Evolutionary conservation across 768 basidiomycete genomes (phyloP).

Genomic region (Artomyces pyxidatus): DNA sequence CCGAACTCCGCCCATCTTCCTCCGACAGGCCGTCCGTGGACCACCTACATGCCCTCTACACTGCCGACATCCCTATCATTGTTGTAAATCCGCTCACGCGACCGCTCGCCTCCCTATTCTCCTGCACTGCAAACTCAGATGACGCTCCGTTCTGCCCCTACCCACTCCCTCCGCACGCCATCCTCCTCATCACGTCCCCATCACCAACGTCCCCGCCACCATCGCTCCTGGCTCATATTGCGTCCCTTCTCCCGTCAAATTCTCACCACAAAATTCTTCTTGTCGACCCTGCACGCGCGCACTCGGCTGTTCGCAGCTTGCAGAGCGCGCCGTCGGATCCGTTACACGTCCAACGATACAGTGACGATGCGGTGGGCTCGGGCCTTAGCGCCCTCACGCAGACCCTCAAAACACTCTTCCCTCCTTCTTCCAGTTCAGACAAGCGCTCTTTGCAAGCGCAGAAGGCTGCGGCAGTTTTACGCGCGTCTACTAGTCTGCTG

Average conservation of each 20-base stretch:
- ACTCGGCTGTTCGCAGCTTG: constrained; percentile 43
- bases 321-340: constrained; percentile 37
- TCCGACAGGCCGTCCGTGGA: constrained; percentile 3
- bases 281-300: constrained; percentile 52
- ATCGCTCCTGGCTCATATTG: constrained; percentile 20
- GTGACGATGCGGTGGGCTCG: constrained; percentile 53
- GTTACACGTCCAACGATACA: constrained; percentile 52
- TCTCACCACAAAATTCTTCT: constrained; percentile 28
- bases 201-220: constrained; percentile 9
- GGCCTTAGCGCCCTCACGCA: constrained; percentile 17
- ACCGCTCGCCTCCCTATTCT: constrained; percentile 27
- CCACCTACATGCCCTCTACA: constrained; percentile 16
- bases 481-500: neutral
- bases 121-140: constrained; percentile 16
- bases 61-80: constrained; percentile 57
- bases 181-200: constrained; percentile 22
- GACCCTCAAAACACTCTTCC: constrained; percentile 1
- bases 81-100: constrained; percentile 54
- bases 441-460: neutral
- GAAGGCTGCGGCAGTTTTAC: constrained; percentile 7
- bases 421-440: neutral
- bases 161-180: constrained; percentile 20
- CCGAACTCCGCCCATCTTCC: constrained; percentile 16
- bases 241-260: constrained; percentile 12
- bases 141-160: constrained; percentile 15